Evolutionary conservation across 306 rosid species (phyloP).

Genomic region (Phaseolus lunatus): DNA sequence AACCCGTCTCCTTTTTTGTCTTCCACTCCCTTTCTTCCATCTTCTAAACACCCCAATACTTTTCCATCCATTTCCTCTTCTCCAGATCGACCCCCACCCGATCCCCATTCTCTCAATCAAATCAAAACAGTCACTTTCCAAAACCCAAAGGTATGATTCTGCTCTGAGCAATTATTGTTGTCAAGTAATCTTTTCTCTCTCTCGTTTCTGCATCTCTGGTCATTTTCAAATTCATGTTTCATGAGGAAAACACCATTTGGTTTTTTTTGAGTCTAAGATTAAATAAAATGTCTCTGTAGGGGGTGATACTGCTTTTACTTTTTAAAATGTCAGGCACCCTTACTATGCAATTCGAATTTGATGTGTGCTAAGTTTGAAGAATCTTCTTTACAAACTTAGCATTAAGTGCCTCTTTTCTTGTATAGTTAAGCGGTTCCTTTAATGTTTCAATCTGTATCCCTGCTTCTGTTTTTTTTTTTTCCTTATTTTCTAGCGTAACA

Average conservation of each 20-base stretch:
- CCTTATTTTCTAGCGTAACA: not conserved
- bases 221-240: constrained; percentile 7
- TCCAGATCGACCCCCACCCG: constrained; percentile 31
- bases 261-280: not conserved
- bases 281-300: too few species aligned
- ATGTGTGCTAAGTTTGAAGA: constrained; percentile 1
- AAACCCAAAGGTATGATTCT: constrained; percentile 62
- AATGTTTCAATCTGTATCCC: constrained; percentile 8
- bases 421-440: not conserved
- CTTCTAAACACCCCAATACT: constrained; percentile 40
- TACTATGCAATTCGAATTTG: constrained; percentile 9
- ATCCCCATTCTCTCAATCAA: constrained; percentile 53
- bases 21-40: constrained; percentile 34
- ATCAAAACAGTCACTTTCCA: constrained; percentile 46
- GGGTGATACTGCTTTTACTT: not conserved
- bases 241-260: not conserved
- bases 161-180: constrained; percentile 5
- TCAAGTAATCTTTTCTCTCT: not conserved
- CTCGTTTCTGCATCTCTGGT: not conserved
- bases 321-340: constrained; percentile 4
- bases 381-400: not conserved
- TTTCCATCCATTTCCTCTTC: constrained; percentile 42
- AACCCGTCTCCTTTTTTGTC: constrained; percentile 53
- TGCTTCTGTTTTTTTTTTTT: not conserved
- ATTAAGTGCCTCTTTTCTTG: constrained; percentile 3